Conservation (phyloP, 2,329 filamentous ascomycete species). For the Sclerotinia glacialis region DNA sequence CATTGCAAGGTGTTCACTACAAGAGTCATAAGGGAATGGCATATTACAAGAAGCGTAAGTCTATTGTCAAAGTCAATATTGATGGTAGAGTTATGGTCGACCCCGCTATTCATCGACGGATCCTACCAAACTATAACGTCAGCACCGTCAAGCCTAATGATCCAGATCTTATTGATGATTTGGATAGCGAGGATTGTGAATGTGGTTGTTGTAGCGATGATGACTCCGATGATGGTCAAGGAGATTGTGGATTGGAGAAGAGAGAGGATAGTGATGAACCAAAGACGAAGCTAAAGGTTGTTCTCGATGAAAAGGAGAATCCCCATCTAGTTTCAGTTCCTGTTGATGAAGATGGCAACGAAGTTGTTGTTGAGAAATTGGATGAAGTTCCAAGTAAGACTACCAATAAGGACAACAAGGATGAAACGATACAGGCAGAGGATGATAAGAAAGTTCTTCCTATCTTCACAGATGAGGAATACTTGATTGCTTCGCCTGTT, state of each 20-base stretch:
- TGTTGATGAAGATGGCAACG: constrained; percentile 53
- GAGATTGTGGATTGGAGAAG: constrained; percentile 34
- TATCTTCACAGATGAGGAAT: constrained; percentile 76
- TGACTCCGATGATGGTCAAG: constrained; percentile 36
- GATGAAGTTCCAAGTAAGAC: constrained; percentile 48
- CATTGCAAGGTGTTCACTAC: constrained; percentile 79
- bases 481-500: constrained; percentile 78
- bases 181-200: constrained; percentile 46
- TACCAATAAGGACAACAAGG: constrained; percentile 30
- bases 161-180: constrained; percentile 55
- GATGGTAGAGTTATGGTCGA: constrained; percentile 89
- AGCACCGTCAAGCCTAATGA: constrained; percentile 72
- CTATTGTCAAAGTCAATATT: constrained; percentile 75
- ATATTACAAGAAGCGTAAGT: constrained; percentile 77
- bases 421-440: constrained; percentile 24
- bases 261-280: constrained; percentile 34
- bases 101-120: constrained; percentile 73
- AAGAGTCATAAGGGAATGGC: constrained; percentile 79
- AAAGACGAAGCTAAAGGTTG: constrained; percentile 40
- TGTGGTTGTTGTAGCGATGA: constrained; percentile 44
- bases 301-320: constrained; percentile 49
- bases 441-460: constrained; percentile 42
- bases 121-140: constrained; percentile 82
- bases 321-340: constrained; percentile 53
- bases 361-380: constrained; percentile 55